Percentiles rank a stretch among this genome's conserved stretches.
These are phyloP conservation scores for Fusarium sp. DNA, from an alignment of 2,329 filamentous ascomycete genomes.

Conservation along the genomic window DNA sequence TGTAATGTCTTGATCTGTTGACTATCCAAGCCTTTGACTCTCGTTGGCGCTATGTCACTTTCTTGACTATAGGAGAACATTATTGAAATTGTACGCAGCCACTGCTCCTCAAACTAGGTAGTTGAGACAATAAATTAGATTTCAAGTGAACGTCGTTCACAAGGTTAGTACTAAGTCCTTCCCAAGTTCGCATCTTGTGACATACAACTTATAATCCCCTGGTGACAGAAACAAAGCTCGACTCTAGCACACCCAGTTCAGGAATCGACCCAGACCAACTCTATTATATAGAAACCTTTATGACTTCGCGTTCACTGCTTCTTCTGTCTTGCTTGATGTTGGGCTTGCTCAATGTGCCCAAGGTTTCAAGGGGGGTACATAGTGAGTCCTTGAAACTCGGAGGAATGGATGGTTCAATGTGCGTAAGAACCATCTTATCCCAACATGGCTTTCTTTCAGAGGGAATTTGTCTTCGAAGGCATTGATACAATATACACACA, in stretches of 20 bases:
- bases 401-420: conserved; percentile 30
- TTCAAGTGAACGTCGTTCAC: conserved; percentile 53
- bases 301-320: conserved; percentile 25
- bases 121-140: conserved; percentile 56
- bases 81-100: conserved; percentile 60
- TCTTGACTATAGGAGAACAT: conserved; percentile 48
- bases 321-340: conserved; percentile 51
- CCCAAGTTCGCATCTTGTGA: neutral
- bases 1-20: neutral
- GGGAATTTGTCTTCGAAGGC: neutral
- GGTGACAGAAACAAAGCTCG: conserved; percentile 54
- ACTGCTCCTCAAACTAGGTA: conserved; percentile 34
- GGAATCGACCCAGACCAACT: conserved; percentile 58
- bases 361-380: conserved; percentile 51
- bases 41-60: conserved; percentile 57
- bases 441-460: neutral
- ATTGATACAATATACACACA: no score
- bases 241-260: conserved; percentile 59
- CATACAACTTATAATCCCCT: conserved; percentile 51
- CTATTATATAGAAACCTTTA: conserved; percentile 52
- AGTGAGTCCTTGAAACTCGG: conserved; percentile 45
- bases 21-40: conserved; percentile 18
- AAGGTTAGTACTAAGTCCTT: conserved; percentile 45
- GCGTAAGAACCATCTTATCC: neutral
- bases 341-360: conserved; percentile 55